A percentile compares a stretch with the other conserved stretches of the same genome.
These are phyloP conservation scores for Sarocladiaceae sp. DNA, from an alignment of 2,329 filamentous ascomycete species.

Conservation along the genomic window DNA sequence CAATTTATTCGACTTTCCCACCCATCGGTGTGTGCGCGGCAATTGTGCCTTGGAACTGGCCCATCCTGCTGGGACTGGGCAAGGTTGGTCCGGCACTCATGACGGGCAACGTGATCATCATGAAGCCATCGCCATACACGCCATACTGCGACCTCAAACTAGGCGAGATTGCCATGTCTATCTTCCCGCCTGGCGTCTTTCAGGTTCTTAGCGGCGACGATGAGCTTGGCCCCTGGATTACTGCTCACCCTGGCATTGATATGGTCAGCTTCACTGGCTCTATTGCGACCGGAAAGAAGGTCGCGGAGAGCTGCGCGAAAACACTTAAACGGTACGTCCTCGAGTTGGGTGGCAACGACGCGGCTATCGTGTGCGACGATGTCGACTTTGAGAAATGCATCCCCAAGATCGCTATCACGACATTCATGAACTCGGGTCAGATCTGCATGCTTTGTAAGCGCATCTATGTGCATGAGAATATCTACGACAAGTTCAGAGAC, in stretches of 20 bases:
- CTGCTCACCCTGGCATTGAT: slow-evolving; percentile 47
- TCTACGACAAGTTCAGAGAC: slow-evolving; percentile 49
- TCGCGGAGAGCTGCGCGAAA: slow-evolving; percentile 21
- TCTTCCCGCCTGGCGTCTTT: slow-evolving; percentile 51
- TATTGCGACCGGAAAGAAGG: slow-evolving; percentile 50
- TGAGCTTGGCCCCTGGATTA: slow-evolving; percentile 50
- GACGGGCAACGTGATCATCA: slow-evolving; percentile 48
- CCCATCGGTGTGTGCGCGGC: slow-evolving; percentile 36
- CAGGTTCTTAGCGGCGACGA: slow-evolving; percentile 56
- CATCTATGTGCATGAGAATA: slow-evolving; percentile 53
- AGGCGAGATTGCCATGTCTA: slow-evolving; percentile 48
- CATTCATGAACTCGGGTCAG: slow-evolving; percentile 50
- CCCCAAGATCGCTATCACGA: slow-evolving; percentile 36
- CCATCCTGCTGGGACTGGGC: slow-evolving; percentile 39
- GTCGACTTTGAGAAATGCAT: slow-evolving; percentile 38
- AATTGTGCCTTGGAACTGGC: slow-evolving; percentile 48
- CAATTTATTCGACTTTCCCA: slow-evolving; percentile 12
- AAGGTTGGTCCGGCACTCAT: slow-evolving; percentile 53
- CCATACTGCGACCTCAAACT: slow-evolving; percentile 54
- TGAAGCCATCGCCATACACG: slow-evolving; percentile 53
- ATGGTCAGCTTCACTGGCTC: slow-evolving; percentile 61
- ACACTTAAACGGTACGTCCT: slow-evolving; percentile 11
- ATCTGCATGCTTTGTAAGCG: slow-evolving; percentile 41
- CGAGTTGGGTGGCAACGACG: slow-evolving; percentile 47
- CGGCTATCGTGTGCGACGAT: slow-evolving; percentile 50